Percentiles rank a stretch among this genome's conserved stretches.
Conservation (phyloP, 108 stramenopile species). For the Schizochytrium sp. region DNA sequence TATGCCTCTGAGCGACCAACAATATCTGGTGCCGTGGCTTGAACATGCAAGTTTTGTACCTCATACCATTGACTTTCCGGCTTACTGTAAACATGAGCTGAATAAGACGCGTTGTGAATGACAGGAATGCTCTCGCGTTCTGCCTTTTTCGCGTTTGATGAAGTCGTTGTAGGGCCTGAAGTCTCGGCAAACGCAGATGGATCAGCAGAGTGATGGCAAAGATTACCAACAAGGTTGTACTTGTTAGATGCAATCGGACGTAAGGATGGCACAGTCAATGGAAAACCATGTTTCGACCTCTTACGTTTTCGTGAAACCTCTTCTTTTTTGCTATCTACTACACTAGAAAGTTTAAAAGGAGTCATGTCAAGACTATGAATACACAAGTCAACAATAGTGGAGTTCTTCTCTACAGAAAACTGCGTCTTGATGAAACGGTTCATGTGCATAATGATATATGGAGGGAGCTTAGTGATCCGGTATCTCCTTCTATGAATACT, state of each 20-base stretch:
- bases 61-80: conserved; percentile 94
- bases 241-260: conserved; percentile 79
- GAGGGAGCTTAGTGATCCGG: conserved; percentile 84
- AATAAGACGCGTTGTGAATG: conserved; percentile 84
- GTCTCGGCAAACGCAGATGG: not conserved
- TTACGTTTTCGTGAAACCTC: not conserved
- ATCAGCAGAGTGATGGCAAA: conserved; percentile 81
- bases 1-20: conserved; percentile 94
- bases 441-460: conserved; percentile 91
- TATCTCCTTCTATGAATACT: conserved; percentile 83
- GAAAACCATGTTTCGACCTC: not conserved
- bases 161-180: not conserved
- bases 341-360: conserved; percentile 68
- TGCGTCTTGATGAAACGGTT: conserved; percentile 90
- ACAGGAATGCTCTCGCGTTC: conserved; percentile 69
- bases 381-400: conserved; percentile 96
- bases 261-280: not conserved
- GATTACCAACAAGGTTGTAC: conserved; percentile 95
- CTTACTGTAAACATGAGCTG: conserved; percentile 89
- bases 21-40: conserved; percentile 94
- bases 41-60: conserved; percentile 92
- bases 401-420: conserved; percentile 96
- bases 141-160: conserved; percentile 71
- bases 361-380: conserved; percentile 94
- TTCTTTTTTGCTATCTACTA: not conserved